Percentiles rank a stretch among this genome's conserved stretches.
Conservation (phyloP, 805 yeast genomes). For the Wickerhamiella occidentalis region DNA sequence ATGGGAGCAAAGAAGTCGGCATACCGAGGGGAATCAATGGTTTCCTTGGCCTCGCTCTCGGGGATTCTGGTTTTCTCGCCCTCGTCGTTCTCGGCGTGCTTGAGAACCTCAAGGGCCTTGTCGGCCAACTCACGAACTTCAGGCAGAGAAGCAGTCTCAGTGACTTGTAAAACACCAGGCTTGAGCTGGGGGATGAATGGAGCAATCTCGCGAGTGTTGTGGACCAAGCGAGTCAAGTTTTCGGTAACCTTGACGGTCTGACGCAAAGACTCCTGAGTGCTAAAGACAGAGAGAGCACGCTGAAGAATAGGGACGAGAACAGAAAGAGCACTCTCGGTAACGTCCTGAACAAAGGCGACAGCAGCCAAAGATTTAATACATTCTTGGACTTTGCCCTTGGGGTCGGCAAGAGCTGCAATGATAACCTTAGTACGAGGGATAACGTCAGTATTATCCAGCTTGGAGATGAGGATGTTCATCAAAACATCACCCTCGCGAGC, state of each 20-base stretch:
- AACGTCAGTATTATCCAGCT: constrained; percentile 85
- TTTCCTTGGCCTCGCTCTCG: constrained; percentile 38
- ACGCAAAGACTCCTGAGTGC: constrained; percentile 92
- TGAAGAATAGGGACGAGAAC: constrained; percentile 83
- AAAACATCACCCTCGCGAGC: constrained; percentile 72
- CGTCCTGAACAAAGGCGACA: constrained; percentile 96
- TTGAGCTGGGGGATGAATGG: constrained; percentile 69
- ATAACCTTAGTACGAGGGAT: constrained; percentile 74
- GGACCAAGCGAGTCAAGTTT: constrained; percentile 88
- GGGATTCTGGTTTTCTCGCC: constrained; percentile 66
- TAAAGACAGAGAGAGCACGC: constrained; percentile 74
- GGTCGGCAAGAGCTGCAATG: constrained; percentile 82
- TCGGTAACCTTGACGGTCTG: constrained; percentile 94
- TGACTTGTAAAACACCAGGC: constrained; percentile 88
- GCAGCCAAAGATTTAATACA: constrained; percentile 83
- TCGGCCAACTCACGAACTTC: constrained; percentile 90
- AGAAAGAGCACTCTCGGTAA: constrained; percentile 88
- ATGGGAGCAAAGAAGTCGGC: constrained; percentile 30
- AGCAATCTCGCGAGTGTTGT: constrained; percentile 85
- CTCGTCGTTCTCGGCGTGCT: constrained; percentile 70
- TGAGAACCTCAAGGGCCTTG: constrained; percentile 71
- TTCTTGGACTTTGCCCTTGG: constrained; percentile 63
- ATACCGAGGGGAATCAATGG: constrained; percentile 24
- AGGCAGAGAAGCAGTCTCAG: constrained; percentile 82
- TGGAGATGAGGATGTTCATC: constrained; percentile 57